Percentiles rank a stretch among this genome's conserved stretches.
phyloP scores from a whole-genome alignment of 805 yeast genomes.

The Yamadazyma scolyti region DNA sequence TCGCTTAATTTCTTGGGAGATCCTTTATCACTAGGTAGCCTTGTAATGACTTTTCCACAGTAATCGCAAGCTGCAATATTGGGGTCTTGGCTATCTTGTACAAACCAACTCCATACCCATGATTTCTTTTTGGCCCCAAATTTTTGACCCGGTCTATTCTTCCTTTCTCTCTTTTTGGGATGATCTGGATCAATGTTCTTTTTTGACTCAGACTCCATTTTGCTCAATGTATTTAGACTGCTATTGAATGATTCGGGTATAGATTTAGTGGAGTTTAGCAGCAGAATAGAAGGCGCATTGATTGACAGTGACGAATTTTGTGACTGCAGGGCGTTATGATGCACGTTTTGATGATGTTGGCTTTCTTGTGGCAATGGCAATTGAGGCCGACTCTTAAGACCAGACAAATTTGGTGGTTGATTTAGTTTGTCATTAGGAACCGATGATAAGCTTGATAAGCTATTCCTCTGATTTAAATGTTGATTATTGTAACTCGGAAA shows the following conservation, averaged over 20 bases:
- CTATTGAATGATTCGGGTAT: too few species aligned
- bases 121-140: constrained; percentile 60
- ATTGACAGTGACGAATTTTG: not conserved
- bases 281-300: not conserved
- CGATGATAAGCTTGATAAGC: not conserved
- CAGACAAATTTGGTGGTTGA: not conserved
- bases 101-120: constrained; percentile 65
- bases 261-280: too few species aligned
- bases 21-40: constrained; percentile 53
- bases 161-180: constrained; percentile 27
- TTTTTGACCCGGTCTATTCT: constrained; percentile 51
- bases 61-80: constrained; percentile 52
- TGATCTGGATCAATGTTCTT: constrained; percentile 1
- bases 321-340: not conserved
- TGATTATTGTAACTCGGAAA: not conserved
- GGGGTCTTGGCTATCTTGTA: constrained; percentile 45
- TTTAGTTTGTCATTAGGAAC: not conserved
- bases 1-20: constrained; percentile 58
- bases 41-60: constrained; percentile 46
- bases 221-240: too few species aligned
- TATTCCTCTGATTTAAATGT: not conserved
- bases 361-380: not conserved
- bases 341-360: constrained; percentile 1
- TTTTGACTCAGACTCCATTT: too few species aligned
- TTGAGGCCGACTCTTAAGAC: not conserved